Evolutionary conservation across 495 filamentous ascomycete genomes (phyloP).

Genomic region (Pseudoneurospora amorphoporcata): DNA sequence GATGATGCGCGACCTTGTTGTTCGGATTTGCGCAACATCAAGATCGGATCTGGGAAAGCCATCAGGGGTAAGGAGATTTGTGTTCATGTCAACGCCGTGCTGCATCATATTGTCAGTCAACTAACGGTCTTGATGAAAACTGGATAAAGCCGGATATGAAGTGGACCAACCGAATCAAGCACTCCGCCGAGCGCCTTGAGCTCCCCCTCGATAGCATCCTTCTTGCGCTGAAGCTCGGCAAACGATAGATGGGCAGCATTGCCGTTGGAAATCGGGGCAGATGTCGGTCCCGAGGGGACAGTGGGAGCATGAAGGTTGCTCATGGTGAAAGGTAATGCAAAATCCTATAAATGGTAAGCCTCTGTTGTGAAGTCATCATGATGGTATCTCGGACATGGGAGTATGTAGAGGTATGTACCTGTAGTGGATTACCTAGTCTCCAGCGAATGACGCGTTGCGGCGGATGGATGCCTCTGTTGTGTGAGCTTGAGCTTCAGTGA

Average conservation of each 20-base stretch:
- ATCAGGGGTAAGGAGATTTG: conserved; percentile 76
- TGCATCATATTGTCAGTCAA: conserved; percentile 27
- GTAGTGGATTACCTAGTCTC: conserved; percentile 12
- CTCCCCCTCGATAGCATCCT: conserved; percentile 75
- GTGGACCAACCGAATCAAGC: conserved; percentile 64
- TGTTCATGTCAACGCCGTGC: conserved; percentile 93
- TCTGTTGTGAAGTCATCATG: not conserved
- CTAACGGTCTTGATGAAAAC: not conserved
- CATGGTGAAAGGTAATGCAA: conserved; percentile 36
- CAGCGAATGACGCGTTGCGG: conserved; percentile 18
- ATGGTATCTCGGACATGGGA: conserved; percentile 6
- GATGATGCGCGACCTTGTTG: conserved; percentile 81
- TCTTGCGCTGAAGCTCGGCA: conserved; percentile 51
- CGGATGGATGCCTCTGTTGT: not conserved
- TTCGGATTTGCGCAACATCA: conserved; percentile 91
- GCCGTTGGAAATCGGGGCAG: conserved; percentile 40
- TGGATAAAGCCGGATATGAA: not conserved
- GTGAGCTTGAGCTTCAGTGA: not conserved
- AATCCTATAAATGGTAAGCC: conserved; percentile 15
- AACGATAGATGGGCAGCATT: conserved; percentile 48
- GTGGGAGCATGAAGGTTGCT: conserved; percentile 67
- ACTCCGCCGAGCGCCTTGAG: conserved; percentile 74
- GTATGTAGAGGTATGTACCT: not conserved
- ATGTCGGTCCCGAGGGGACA: conserved; percentile 60
- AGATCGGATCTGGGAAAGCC: conserved; percentile 90